Evolutionary conservation across 768 basidiomycete genomes (phyloP).

Genomic region (Leccinum aurantiacum): DNA sequence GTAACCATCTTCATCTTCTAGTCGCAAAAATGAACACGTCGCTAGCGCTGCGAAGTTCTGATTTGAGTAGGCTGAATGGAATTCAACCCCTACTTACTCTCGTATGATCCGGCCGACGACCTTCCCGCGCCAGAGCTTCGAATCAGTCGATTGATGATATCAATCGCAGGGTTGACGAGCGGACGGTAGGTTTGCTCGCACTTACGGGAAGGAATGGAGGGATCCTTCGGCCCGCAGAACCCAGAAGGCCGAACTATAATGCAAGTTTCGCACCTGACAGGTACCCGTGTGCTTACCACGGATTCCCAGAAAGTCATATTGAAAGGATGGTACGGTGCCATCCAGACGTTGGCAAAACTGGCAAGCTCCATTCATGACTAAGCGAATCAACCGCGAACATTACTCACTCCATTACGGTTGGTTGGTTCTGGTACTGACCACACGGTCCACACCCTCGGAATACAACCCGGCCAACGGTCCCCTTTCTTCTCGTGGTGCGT

Average conservation of each 20-base stretch:
- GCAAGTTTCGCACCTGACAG: not conserved
- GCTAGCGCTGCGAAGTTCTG: conserved; percentile 5
- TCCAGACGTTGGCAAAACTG: not conserved
- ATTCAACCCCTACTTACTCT: not conserved
- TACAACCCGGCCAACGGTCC: not conserved
- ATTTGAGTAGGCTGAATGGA: not conserved
- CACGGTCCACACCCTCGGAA: not conserved
- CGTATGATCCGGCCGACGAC: conserved; percentile 27
- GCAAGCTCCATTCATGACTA: conserved; percentile 20
- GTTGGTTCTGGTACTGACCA: not conserved
- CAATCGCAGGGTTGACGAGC: not conserved
- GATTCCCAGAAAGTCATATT: conserved; percentile 21
- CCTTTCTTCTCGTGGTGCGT: not conserved
- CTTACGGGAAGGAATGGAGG: conserved; percentile 18
- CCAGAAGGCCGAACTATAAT: conserved; percentile 1
- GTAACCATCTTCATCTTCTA: conserved; percentile 5
- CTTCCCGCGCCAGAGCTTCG: not conserved
- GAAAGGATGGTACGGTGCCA: conserved; percentile 2
- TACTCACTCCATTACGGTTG: not conserved
- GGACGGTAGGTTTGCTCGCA: conserved; percentile 7
- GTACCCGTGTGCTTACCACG: not conserved
- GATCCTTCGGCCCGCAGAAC: conserved; percentile 1
- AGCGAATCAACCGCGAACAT: conserved; percentile 7
- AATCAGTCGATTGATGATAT: not conserved
- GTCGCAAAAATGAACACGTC: not conserved